Evolutionary conservation across 1,284 basidiomycete genomes (phyloP).

Genomic region (Cutaneotrichosporon sp.): DNA sequence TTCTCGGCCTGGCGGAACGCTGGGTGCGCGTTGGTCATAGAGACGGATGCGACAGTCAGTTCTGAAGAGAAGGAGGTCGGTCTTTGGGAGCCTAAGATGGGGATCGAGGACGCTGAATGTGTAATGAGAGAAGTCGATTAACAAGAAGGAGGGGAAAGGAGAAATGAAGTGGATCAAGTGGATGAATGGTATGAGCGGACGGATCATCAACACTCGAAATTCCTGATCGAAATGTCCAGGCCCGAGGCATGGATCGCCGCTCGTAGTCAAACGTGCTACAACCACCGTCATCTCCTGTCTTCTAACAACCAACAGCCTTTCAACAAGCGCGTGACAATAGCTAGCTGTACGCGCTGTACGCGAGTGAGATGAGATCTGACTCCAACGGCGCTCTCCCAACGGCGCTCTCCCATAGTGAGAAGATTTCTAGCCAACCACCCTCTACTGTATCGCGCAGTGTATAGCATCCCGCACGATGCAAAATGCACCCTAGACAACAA

Average conservation of each 20-base stretch:
- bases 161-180: no score
- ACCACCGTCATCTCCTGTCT: no score
- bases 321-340: not conserved
- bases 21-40: constrained; percentile 25
- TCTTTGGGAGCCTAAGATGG: not conserved
- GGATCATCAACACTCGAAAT: no score
- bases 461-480: constrained; percentile 2
- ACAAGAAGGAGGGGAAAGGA: no score
- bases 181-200: no score
- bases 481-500: constrained; percentile 2
- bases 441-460: not conserved
- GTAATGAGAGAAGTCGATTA: no score
- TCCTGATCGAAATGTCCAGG: not conserved
- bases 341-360: no score
- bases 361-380: not conserved
- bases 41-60: not conserved
- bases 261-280: no score
- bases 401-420: no score
- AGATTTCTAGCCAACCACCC: not conserved
- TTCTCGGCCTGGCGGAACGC: constrained; percentile 50
- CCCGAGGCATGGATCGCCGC: not conserved
- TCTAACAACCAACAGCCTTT: not conserved
- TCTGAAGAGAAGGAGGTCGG: not conserved
- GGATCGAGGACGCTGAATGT: not conserved
- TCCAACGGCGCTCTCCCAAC: no score